Percentiles rank a stretch among this genome's conserved stretches.
Evolutionary conservation across 805 yeast genomes (phyloP).

Genomic region (Starmerella apicola): DNA sequence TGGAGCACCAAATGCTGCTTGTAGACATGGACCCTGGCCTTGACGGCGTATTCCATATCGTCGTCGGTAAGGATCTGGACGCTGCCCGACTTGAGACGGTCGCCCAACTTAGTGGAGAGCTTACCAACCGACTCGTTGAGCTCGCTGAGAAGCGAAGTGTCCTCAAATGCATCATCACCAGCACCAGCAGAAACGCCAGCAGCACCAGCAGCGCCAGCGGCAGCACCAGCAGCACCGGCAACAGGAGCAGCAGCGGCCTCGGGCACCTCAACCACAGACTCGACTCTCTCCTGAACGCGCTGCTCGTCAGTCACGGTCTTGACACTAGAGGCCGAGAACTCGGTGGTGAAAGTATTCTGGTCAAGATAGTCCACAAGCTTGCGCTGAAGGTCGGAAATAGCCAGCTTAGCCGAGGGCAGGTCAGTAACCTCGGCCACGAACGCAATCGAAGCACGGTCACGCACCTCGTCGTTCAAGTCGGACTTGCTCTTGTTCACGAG

Average conservation of each 20-base stretch:
- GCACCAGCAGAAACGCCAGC: slow-evolving; percentile 8
- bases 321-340: slow-evolving; percentile 61
- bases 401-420: slow-evolving; percentile 50
- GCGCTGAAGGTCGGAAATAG: slow-evolving; percentile 65
- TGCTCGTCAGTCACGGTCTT: slow-evolving; percentile 37
- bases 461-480: slow-evolving; percentile 91
- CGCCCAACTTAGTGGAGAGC: slow-evolving; percentile 57
- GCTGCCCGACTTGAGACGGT: slow-evolving; percentile 55
- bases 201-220: slow-evolving; percentile 6
- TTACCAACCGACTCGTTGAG: too few relatives aligned
- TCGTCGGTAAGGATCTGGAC: slow-evolving; percentile 66
- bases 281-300: slow-evolving; percentile 11
- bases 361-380: slow-evolving; percentile 60
- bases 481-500: slow-evolving; percentile 71
- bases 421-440: slow-evolving; percentile 44
- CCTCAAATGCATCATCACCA: slow-evolving; percentile 19
- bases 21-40: slow-evolving; percentile 72
- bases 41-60: slow-evolving; percentile 87
- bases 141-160: slow-evolving; percentile 62
- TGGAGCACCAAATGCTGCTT: slow-evolving; percentile 63
- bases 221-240: slow-evolving; percentile 2
- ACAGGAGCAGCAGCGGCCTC: slow-evolving; percentile 1
- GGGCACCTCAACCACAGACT: background rate
- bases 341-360: slow-evolving; percentile 34
- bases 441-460: slow-evolving; percentile 90